Percentiles rank a stretch among this genome's conserved stretches.
phyloP scores from a whole-genome alignment of 2,329 filamentous ascomycete species.

The Pseudonectria foliicola region DNA sequence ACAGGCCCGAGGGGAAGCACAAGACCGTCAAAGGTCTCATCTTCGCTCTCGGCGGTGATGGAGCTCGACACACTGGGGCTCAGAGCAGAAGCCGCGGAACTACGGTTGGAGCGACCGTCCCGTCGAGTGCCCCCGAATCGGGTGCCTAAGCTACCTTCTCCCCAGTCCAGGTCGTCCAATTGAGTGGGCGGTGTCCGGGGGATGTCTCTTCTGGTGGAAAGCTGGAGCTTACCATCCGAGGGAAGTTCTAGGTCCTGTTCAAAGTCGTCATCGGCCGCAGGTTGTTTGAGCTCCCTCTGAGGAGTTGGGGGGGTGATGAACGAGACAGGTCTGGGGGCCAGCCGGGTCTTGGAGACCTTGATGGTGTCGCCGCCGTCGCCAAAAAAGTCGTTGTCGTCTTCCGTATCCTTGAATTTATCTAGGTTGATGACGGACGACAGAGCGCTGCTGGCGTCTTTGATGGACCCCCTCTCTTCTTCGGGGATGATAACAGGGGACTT shows the following conservation, averaged over 20 bases:
- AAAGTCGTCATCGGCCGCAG: slow-evolving; percentile 54
- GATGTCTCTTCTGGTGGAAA: slow-evolving; percentile 55
- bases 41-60: slow-evolving; percentile 85
- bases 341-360: slow-evolving; percentile 55
- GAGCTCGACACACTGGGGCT: slow-evolving; percentile 91
- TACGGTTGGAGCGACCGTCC: slow-evolving; percentile 71
- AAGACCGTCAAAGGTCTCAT: slow-evolving; percentile 86
- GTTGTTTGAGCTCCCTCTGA: slow-evolving; percentile 32
- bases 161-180: slow-evolving; percentile 82
- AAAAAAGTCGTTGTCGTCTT: slow-evolving; percentile 56
- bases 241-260: slow-evolving; percentile 68
- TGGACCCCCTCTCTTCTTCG: slow-evolving; percentile 24
- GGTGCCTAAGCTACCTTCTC: slow-evolving; percentile 86
- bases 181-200: slow-evolving; percentile 55
- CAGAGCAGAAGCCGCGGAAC: slow-evolving; percentile 80
- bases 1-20: slow-evolving; percentile 77
- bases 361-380: slow-evolving; percentile 60
- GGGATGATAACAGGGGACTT: slow-evolving; percentile 19
- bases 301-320: slow-evolving; percentile 51
- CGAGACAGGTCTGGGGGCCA: slow-evolving; percentile 42
- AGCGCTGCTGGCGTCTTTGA: slow-evolving; percentile 26
- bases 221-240: slow-evolving; percentile 55
- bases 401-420: slow-evolving; percentile 57
- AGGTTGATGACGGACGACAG: slow-evolving; percentile 46
- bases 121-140: slow-evolving; percentile 80